phyloP scores from a whole-genome alignment of 805 yeast genomes.

The Starmerella bombicola region DNA sequence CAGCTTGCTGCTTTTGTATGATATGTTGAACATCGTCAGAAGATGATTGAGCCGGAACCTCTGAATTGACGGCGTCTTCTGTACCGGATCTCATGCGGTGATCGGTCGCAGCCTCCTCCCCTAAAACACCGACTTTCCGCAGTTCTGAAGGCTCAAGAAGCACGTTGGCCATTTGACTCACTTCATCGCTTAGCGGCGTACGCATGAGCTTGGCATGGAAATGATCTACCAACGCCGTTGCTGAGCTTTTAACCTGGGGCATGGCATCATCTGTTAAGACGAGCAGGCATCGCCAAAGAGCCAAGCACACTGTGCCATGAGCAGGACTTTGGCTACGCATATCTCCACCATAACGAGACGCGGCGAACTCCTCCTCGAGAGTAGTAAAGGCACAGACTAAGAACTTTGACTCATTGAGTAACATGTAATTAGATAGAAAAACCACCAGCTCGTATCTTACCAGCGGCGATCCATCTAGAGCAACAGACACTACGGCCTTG shows the following conservation, averaged over 20 bases:
- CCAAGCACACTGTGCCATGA: slow-evolving; percentile 72
- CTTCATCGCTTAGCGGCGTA: slow-evolving; percentile 53
- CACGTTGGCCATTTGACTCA: slow-evolving; percentile 32
- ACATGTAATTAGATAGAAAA: slow-evolving; percentile 61
- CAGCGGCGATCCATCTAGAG: slow-evolving; percentile 80
- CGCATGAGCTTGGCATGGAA: slow-evolving; percentile 52
- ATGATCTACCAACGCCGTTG: slow-evolving; percentile 63
- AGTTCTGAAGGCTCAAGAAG: slow-evolving; percentile 14
- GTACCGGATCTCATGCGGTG: no score
- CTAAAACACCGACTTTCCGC: background rate
- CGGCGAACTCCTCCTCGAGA: slow-evolving; percentile 62
- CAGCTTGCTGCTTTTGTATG: background rate
- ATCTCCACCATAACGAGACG: slow-evolving; percentile 42
- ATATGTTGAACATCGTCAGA: background rate
- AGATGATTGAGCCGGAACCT: background rate
- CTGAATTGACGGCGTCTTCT: background rate
- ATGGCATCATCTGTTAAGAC: slow-evolving; percentile 81
- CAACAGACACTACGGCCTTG: slow-evolving; percentile 48
- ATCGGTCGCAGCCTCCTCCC: no score
- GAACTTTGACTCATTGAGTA: slow-evolving; percentile 59
- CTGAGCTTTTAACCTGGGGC: slow-evolving; percentile 58
- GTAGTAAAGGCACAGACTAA: slow-evolving; percentile 78
- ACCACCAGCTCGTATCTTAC: slow-evolving; percentile 77
- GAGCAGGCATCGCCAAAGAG: slow-evolving; percentile 76
- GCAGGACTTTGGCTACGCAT: slow-evolving; percentile 62